Evolutionary conservation across 2,329 filamentous ascomycete genomes (phyloP).

Genomic region (Colletotrichum theobromicola): DNA sequence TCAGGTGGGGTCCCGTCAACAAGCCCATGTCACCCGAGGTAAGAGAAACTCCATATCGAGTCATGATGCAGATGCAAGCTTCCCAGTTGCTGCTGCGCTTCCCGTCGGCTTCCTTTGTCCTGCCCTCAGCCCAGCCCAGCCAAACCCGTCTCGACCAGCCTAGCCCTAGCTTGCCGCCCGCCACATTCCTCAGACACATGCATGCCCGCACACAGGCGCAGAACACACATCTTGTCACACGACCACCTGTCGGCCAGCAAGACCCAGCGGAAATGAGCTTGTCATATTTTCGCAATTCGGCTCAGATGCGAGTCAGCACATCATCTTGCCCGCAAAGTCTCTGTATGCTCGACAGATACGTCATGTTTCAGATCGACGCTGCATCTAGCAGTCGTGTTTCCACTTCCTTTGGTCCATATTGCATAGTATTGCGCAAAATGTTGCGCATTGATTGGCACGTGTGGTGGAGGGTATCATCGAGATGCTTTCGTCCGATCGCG

Average conservation of each 20-base stretch:
- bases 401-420: not conserved
- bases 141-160: not conserved
- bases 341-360: not conserved
- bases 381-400: not conserved
- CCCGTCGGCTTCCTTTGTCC: constrained; percentile 11
- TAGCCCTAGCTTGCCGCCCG: not conserved
- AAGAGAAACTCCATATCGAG: constrained; percentile 48
- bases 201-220: not conserved
- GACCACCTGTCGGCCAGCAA: not conserved
- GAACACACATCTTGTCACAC: not conserved
- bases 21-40: constrained; percentile 98
- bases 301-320: not conserved
- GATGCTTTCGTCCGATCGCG: not conserved
- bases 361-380: constrained; percentile 17
- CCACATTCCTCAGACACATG: not conserved
- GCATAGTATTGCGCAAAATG: not conserved
- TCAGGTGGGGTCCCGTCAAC: constrained; percentile 93
- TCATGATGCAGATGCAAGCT: constrained; percentile 12
- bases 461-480: not conserved
- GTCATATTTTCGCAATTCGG: not conserved
- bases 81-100: not conserved
- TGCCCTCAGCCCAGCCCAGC: not conserved
- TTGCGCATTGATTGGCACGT: not conserved
- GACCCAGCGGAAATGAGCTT: not conserved
- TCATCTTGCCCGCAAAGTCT: not conserved